A percentile compares a stretch with the other conserved stretches of the same genome.
Conservation (phyloP, 2,329 filamentous ascomycete genomes). For the Lojkania enalia region DNA sequence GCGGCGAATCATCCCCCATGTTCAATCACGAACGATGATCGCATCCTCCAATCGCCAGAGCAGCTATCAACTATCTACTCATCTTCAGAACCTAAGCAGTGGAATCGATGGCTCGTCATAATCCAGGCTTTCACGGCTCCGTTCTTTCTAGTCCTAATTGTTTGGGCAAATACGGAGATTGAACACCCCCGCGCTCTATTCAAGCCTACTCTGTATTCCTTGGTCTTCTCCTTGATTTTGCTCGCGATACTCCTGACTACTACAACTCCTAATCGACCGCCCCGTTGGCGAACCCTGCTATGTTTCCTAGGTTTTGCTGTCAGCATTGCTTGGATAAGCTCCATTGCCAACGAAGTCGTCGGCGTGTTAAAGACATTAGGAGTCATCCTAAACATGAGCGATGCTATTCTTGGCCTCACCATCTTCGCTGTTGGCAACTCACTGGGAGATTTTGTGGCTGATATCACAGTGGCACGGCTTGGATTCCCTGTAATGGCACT, state of each 20-base stretch:
- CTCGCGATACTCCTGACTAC: constrained; percentile 68
- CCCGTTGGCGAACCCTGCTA: constrained; percentile 74
- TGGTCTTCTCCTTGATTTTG: constrained; percentile 63
- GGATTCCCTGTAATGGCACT: constrained; percentile 96
- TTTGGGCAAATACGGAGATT: constrained; percentile 70
- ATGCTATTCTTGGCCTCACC: constrained; percentile 91
- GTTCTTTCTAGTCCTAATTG: constrained; percentile 74
- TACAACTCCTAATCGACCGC: constrained; percentile 68
- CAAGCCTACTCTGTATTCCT: constrained; percentile 48
- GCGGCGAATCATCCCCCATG: constrained; percentile 31
- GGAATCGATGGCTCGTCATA: constrained; percentile 90
- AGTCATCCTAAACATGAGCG: constrained; percentile 88
- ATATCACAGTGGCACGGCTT: constrained; percentile 89
- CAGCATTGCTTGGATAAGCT: constrained; percentile 93
- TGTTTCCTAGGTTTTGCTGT: constrained; percentile 91
- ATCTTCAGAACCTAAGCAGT: constrained; percentile 55
- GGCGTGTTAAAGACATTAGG: constrained; percentile 91
- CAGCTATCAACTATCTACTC: constrained; percentile 25
- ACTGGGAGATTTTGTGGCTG: constrained; percentile 88
- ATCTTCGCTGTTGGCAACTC: constrained; percentile 97
- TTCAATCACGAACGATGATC: constrained; percentile 40
- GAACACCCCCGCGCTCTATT: constrained; percentile 66
- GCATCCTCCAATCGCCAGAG: constrained; percentile 42
- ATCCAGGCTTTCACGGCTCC: constrained; percentile 87
- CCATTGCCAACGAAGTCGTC: constrained; percentile 93